Evolutionary conservation across 2,329 filamentous ascomycete species (phyloP), one percentile per base, ranked within the genome.

Genomic region (Fusarium papillatum): DNA sequence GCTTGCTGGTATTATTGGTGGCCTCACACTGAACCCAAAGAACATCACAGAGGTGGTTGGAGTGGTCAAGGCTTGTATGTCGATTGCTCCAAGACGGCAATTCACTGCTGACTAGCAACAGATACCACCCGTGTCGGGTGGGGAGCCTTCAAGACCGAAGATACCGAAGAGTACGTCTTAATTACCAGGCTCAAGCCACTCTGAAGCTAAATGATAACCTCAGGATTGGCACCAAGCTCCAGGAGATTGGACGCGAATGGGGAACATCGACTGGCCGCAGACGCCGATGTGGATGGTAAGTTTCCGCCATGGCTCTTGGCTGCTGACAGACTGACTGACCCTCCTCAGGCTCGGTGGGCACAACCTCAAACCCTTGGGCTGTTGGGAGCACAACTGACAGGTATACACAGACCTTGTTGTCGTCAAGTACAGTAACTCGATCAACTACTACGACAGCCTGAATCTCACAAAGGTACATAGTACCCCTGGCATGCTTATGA

Each of bases 381-480:
- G 63, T 66, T 69, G 69, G 66, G 71, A 71, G 65, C 29, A 60
- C 63, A 74, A 72, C 70, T 80, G 34, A 80, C 73, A 64, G 69
- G 59, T 13, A 70, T 63, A 66, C 66, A 77, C 38, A 78, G 93
- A 95, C 78, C 87, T 95, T 7, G 92, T 94, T 39, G 89, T 94
- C 9, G 83, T 94, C 74, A 92, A 93, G 82, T 94, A 93, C 86
- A 92, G 83, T 31, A 76, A 79, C 71, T 85, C 88, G 59, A 87
- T 93, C 82, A 94, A 94, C 85, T 88, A 93, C 85, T 94, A 94
- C 84, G 91, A 91, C 1, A 83, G 86, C 55, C 81, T 92, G 3
- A 91, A 92, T 79, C 81, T 92, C 48, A 92, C 89, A 17, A 92
- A 90, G 78, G 79, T 73, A 73, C 46, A 63, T 2, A 69, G 9